Evolutionary conservation across 129 eudicot genomes (phyloP), one percentile per base, ranked within the genome.

Genomic region (Heracleum sosnowskyi): DNA sequence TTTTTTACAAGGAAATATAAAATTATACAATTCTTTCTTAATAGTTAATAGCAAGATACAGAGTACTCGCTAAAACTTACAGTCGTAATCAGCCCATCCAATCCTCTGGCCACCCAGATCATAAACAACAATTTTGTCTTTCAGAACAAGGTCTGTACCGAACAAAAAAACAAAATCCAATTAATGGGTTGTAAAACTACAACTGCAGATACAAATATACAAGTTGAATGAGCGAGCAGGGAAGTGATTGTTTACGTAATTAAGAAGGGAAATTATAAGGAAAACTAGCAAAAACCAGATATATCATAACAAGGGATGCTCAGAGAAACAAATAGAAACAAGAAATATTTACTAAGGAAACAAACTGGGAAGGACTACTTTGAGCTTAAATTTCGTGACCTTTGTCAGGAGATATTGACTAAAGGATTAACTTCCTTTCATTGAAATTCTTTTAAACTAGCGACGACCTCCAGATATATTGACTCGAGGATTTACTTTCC

Each of bases 61-160:
- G 51, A 36, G 26, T 24, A 37, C 16, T 51, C 24, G 16, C 39
- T 37, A 44, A 28, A 76, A 81, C 97, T 91, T 91, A 94, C 98
- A 94, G 84, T 94, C 96, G 69, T 94, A 94, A 78, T 88, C 86
- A 22, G 89, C 96, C 98, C 98, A 94, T 79, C 98, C 98, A 68
- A 94, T 86, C 73, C 96, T 82, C 74, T 91, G 98, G 81, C 90
- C 91, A 84, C 87, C 98, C 60, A 94, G 82, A 86, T 94, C 97
- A 82, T 94, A 91, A n/a, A 91, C 97, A 82, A 94, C 85, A 79
- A 88, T 81, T 84, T 86, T 91, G 88, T 94, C 96, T 88, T 94
- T 89, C 71, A 91, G 82, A 64, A 94, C 93, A 81, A 94, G 96
- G 83, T 94, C 97, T 91, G 98, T 81, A 81, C 51, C 44, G 53